phyloP scores from a whole-genome alignment of 2,329 filamentous ascomycete species.

The Allantophomopsis lycopodina region DNA sequence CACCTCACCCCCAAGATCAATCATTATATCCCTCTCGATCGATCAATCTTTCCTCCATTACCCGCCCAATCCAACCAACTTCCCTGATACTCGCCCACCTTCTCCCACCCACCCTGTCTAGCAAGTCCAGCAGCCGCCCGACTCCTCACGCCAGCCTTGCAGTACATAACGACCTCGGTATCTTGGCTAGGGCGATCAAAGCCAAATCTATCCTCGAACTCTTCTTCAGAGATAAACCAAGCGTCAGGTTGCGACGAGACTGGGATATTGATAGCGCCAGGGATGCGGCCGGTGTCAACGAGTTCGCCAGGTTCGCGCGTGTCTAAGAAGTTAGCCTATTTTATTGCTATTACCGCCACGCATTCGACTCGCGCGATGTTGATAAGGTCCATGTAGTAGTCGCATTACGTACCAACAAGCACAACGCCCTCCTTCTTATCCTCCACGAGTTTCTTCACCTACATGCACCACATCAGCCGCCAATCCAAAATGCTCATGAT shows the following conservation, averaged over 20 bases:
- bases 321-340: constrained; percentile 27
- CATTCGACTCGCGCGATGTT: not conserved
- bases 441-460: not conserved
- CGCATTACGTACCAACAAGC: not conserved
- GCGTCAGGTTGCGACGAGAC: constrained; percentile 65
- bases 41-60: constrained; percentile 50
- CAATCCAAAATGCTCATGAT: not conserved
- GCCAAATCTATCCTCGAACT: constrained; percentile 75
- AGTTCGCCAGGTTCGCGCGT: constrained; percentile 63
- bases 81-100: constrained; percentile 58
- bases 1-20: not conserved
- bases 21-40: not conserved
- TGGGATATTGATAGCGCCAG: constrained; percentile 71
- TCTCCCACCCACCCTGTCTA: constrained; percentile 58
- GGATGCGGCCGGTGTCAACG: constrained; percentile 54
- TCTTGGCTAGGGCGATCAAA: constrained; percentile 52
- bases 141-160: constrained; percentile 80
- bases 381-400: not conserved
- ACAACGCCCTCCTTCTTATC: not conserved
- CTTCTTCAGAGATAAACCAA: constrained; percentile 59
- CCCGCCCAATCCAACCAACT: constrained; percentile 75
- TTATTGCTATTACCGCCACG: not conserved
- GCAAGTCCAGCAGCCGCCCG: constrained; percentile 66
- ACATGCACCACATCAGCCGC: not conserved
- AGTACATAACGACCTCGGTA: constrained; percentile 69